phyloP scores from a whole-genome alignment of 2,329 filamentous ascomycete genomes.

The Didymella sp. region DNA sequence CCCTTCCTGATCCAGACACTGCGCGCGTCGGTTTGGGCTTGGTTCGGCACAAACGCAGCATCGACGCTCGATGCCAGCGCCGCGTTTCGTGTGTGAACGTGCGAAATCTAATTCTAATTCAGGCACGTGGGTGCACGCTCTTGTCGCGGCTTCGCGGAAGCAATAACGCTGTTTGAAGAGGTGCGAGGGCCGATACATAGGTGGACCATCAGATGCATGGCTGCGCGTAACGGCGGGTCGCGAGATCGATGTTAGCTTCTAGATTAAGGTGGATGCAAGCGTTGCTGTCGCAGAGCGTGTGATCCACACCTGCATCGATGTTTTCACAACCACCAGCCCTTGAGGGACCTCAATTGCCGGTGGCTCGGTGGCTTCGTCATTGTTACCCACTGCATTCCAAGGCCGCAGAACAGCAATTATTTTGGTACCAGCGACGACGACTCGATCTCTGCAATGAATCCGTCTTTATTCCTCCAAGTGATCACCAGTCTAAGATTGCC shows the following conservation, averaged over 20 bases:
- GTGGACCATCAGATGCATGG: constrained; percentile 8
- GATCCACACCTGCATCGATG: constrained; percentile 10
- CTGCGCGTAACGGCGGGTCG: constrained; percentile 11
- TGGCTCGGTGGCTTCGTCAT: constrained; percentile 2
- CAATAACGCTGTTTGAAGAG: not conserved
- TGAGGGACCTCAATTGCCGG: not conserved
- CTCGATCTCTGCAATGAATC: not conserved
- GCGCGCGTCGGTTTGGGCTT: constrained; percentile 8
- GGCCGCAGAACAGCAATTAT: not conserved
- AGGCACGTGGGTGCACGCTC: constrained; percentile 16
- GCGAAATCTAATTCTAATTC: constrained; percentile 13
- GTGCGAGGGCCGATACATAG: not conserved
- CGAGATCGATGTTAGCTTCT: constrained; percentile 8
- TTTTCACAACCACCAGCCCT: not conserved
- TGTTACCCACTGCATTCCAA: not conserved
- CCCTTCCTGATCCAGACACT: constrained; percentile 9
- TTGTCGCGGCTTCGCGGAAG: constrained; percentile 6
- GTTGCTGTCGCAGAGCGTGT: constrained; percentile 5
- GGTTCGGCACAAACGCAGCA: constrained; percentile 5
- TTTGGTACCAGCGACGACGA: not conserved
- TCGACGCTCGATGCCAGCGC: not conserved
- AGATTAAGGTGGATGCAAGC: constrained; percentile 12
- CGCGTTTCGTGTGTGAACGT: constrained; percentile 5
- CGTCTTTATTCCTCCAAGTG: not conserved
- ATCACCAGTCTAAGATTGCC: not conserved